These are phyloP conservation scores for Candida coleopterorum DNA, from an alignment of 805 yeast species.

Conservation along the genomic window DNA sequence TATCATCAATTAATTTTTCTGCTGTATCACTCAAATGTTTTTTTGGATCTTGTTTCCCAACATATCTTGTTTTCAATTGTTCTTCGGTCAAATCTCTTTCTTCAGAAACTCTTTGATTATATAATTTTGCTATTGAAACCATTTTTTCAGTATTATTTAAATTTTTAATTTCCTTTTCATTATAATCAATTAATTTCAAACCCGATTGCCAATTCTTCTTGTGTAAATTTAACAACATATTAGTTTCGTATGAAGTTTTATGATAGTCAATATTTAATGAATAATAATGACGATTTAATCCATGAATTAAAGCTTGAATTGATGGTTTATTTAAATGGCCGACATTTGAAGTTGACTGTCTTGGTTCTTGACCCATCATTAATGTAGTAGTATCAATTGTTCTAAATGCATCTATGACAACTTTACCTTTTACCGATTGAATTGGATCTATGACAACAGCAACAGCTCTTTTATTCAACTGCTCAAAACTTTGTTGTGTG, in stretches of 20 bases:
- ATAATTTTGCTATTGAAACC: conserved; percentile 87
- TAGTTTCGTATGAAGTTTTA: conserved; percentile 87
- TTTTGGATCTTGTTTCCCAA: conserved; percentile 98
- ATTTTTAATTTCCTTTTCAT: conserved; percentile 71
- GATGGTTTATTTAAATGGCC: conserved; percentile 95
- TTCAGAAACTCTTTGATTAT: conserved; percentile 86
- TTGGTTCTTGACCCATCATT: conserved; percentile 96
- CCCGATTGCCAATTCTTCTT: conserved; percentile 97
- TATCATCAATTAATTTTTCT: conserved; percentile 80
- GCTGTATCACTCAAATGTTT: conserved; percentile 92
- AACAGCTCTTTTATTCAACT: conserved; percentile 89
- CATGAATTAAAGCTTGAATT: conserved; percentile 94
- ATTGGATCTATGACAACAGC: conserved; percentile 99
- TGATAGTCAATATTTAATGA: conserved; percentile 92
- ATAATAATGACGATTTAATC: conserved; percentile 93
- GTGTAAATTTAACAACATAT: conserved; percentile 89
- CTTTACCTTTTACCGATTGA: conserved; percentile 98
- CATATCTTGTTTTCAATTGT: conserved; percentile 90
- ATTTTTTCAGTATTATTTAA: conserved; percentile 66
- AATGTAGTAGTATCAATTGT: conserved; percentile 80
- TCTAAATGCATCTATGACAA: conserved; percentile 97
- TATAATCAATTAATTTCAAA: conserved; percentile 69
- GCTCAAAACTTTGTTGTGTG: conserved; percentile 97
- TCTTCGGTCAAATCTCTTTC: conserved; percentile 86
- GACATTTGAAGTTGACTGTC: conserved; percentile 94